Base-by-base conservation (phyloP, 2,329 filamentous ascomycete species). In the Claviceps quebecensis region DNA sequence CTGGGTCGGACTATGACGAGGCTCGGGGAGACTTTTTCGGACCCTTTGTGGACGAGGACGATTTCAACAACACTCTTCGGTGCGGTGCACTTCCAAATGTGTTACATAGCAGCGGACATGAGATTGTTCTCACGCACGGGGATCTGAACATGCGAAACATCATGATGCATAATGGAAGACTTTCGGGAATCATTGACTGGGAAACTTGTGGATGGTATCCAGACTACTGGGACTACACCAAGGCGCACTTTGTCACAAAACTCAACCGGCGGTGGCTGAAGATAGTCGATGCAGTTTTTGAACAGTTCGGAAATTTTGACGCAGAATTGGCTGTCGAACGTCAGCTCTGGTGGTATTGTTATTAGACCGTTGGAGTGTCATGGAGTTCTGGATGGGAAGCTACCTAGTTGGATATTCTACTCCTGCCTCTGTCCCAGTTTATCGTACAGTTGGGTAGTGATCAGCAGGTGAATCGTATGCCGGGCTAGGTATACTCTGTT, bases 111-210 rank as follows among this genome's bases (percentile, higher is more conserved):
- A 45, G 17, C 14, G 50, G 49, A 2, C 52, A 58, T 23, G 13
- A n/a, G 0, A 53, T 58, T 16, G 63, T 70, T 0, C 72, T 77
- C 52, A 73, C 72, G 1, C 74, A 78, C 22, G 60, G 61, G 3
- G 61, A 67, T 34, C 51, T 67, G 0, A 63, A 59, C 23, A 57
- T 56, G 47, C 34, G 60, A 0, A 67, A 67, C 26, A 52, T 66
- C 5, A 17, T 67, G 1, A 56, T 63, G 0, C 52, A 52, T 0
- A 59, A 57, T 7, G 61, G 63, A 13, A 44, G 60, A 26, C 49
- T 66, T 5, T 56, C 60, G 5, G 60, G 59, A 0, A 61, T 65
- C 36, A 37, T 63, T 1, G 58, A 62, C 39, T 61, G 59, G 60
- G 59, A 63, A 52, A 59, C 52, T 2, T 49, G 57, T 2, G 61